These are phyloP conservation scores for Yamadazyma endophytica DNA, from an alignment of 805 yeast species.

Conservation along the genomic window DNA sequence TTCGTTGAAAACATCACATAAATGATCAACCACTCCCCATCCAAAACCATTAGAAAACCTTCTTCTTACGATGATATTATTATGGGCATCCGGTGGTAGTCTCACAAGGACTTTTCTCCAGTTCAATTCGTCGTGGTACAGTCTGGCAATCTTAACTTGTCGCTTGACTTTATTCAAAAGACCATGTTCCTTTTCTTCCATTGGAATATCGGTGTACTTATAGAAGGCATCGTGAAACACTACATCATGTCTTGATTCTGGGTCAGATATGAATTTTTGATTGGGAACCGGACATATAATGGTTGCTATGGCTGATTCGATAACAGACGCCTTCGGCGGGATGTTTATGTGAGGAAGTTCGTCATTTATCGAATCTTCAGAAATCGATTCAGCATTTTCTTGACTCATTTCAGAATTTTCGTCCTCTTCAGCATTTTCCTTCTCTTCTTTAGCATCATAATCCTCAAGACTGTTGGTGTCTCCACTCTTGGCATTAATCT, in stretches of 20 bases:
- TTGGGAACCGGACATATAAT: constrained; percentile 39
- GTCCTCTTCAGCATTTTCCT: constrained; percentile 9
- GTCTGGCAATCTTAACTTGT: constrained; percentile 39
- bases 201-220: constrained; percentile 25
- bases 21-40: constrained; percentile 44
- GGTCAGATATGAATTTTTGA: constrained; percentile 25
- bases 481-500: constrained; percentile 19
- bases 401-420: constrained; percentile 7
- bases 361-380: constrained; percentile 6
- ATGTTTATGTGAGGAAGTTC: constrained; percentile 26
- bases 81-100: constrained; percentile 45
- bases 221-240: constrained; percentile 42
- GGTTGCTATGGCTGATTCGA: constrained; percentile 39
- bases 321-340: constrained; percentile 42
- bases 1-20: constrained; percentile 19
- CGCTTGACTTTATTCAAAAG: constrained; percentile 25
- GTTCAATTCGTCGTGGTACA: constrained; percentile 33
- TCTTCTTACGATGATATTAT: constrained; percentile 40
- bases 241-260: constrained; percentile 29
- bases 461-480: constrained; percentile 6
- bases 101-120: constrained; percentile 45
- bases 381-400: constrained; percentile 10
- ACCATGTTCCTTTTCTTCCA: constrained; percentile 10
- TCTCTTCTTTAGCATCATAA: constrained; percentile 4
- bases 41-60: constrained; percentile 43